Evolutionary conservation across 78 protist genomes (phyloP).

Genomic region (Speleostelium caveatum): DNA sequence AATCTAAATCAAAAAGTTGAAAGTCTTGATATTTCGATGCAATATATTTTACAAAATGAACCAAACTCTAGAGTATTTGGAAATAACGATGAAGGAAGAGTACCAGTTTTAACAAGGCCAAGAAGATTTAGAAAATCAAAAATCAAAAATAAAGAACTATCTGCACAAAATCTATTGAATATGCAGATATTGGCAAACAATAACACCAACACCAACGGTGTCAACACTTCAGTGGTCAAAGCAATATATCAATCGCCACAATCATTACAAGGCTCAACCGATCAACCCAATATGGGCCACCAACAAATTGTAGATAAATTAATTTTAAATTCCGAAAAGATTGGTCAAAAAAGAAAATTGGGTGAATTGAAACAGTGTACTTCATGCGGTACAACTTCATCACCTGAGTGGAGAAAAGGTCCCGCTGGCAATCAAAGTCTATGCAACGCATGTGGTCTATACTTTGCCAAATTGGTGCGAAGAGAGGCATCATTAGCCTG

Average conservation of each 20-base stretch:
- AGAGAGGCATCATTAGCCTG: constrained; percentile 54
- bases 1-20: constrained; percentile 23
- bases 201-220: background rate
- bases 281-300: background rate
- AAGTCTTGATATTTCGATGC: constrained; percentile 38
- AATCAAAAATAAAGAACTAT: constrained; percentile 22
- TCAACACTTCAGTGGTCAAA: background rate
- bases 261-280: background rate
- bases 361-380: constrained; percentile 60
- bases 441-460: constrained; percentile 78
- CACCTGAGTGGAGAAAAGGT: constrained; percentile 80
- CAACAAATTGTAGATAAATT: background rate
- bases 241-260: background rate
- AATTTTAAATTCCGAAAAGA: background rate
- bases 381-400: constrained; percentile 50
- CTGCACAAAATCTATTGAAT: background rate
- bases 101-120: constrained; percentile 74
- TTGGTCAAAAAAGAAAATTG: constrained; percentile 43
- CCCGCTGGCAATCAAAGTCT: constrained; percentile 74
- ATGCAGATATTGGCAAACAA: background rate
- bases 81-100: constrained; percentile 57
- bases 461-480: constrained; percentile 59
- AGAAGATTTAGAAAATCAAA: constrained; percentile 69
- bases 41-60: constrained; percentile 36
- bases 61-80: constrained; percentile 65